A percentile compares a stretch with the other conserved stretches of the same genome.
These are phyloP conservation scores for Trametes elegans DNA, from an alignment of 768 basidiomycete genomes.

Conservation along the genomic window DNA sequence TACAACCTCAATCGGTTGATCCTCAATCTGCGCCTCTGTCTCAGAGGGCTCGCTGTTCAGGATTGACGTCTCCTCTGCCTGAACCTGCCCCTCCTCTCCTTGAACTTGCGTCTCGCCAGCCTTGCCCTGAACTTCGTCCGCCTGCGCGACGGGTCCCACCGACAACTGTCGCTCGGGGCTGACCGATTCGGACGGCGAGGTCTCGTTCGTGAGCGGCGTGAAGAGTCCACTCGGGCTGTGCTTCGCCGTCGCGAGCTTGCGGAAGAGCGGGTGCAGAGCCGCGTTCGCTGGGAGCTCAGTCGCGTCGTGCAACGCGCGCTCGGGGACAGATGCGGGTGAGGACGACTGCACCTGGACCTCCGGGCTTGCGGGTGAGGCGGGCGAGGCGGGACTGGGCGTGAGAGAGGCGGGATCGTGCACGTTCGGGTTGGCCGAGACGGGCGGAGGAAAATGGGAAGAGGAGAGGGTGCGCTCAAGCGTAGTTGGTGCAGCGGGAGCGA, in stretches of 20 bases:
- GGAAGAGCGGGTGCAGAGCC: conserved; percentile 1
- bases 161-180: conserved; percentile 19
- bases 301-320: neutral
- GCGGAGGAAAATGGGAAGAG: conserved; percentile 33
- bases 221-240: conserved; percentile 35
- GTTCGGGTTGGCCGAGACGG: conserved; percentile 40
- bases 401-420: conserved; percentile 38
- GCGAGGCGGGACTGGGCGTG: conserved; percentile 16
- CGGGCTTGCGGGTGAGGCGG: conserved; percentile 15
- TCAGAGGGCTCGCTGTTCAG: too few relatives aligned
- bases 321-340: neutral
- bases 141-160: neutral
- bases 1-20: too few relatives aligned
- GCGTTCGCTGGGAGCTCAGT: neutral
- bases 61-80: neutral
- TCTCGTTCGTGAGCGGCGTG: conserved; percentile 38
- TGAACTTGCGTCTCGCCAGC: neutral
- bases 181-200: conserved; percentile 37
- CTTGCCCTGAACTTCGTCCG: neutral
- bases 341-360: neutral
- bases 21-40: too few relatives aligned
- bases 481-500: neutral
- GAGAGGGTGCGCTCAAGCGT: conserved; percentile 2
- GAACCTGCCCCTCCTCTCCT: neutral
- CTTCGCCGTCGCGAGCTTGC: neutral